phyloP scores from a whole-genome alignment of 2,329 filamentous ascomycete genomes.

The Phialophora chinensis region DNA sequence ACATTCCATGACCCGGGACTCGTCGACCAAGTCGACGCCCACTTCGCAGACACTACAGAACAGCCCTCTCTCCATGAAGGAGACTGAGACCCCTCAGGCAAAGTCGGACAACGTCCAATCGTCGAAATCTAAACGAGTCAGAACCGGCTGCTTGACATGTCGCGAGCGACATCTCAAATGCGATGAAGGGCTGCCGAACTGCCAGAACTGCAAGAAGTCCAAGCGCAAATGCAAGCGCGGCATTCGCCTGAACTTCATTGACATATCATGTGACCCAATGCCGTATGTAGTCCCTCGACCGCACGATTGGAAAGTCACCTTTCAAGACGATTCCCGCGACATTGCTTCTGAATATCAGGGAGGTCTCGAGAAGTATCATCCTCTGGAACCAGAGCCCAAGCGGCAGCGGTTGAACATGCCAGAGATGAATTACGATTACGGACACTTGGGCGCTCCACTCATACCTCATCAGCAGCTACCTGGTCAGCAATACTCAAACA shows the following conservation, averaged over 20 bases:
- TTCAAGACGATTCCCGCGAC: constrained; percentile 85
- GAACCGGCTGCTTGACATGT: constrained; percentile 90
- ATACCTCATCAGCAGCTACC: constrained; percentile 58
- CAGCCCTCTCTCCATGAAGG: constrained; percentile 38
- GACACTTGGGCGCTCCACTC: constrained; percentile 44
- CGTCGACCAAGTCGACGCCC: constrained; percentile 37
- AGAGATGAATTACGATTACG: constrained; percentile 42
- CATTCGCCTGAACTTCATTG: constrained; percentile 88
- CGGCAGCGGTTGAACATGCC: constrained; percentile 39
- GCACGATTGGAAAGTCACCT: constrained; percentile 73
- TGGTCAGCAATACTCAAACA: constrained; percentile 27
- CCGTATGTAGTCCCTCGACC: constrained; percentile 66
- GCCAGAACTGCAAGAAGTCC: constrained; percentile 86
- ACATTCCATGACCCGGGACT: constrained; percentile 33
- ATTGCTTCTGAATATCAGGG: constrained; percentile 91
- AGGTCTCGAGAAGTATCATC: constrained; percentile 74
- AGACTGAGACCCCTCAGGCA: constrained; percentile 28
- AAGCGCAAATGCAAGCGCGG: constrained; percentile 84
- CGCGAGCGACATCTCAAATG: constrained; percentile 89
- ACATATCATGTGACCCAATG: constrained; percentile 71
- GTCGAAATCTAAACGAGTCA: constrained; percentile 78
- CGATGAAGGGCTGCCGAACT: constrained; percentile 72
- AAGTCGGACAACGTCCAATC: constrained; percentile 27
- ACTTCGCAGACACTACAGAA: constrained; percentile 33
- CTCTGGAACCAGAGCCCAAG: constrained; percentile 52